A percentile compares a stretch with the other conserved stretches of the same genome.
Conservation (phyloP, 2,329 filamentous ascomycete species). For the Phaeosphaeriaceae sp. region DNA sequence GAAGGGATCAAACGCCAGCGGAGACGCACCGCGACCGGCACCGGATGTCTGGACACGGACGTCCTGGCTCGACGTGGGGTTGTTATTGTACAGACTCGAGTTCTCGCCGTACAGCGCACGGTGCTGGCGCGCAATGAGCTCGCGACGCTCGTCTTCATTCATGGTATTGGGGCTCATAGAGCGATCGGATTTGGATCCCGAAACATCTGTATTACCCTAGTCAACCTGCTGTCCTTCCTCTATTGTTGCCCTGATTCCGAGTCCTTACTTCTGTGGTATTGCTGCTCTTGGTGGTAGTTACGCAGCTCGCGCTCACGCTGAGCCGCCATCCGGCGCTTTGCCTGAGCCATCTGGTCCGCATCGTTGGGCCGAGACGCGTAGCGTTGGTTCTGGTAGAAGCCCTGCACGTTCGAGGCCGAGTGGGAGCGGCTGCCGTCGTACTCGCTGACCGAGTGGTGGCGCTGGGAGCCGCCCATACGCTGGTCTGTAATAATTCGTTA, state of each 20-base stretch:
- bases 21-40: constrained; percentile 75
- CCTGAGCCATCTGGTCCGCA: constrained; percentile 98
- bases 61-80: constrained; percentile 71
- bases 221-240: constrained; percentile 50
- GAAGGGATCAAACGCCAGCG: constrained; percentile 78
- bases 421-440: constrained; percentile 79
- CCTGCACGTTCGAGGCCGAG: constrained; percentile 81
- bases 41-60: constrained; percentile 66
- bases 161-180: constrained; percentile 83
- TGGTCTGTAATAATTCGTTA: constrained; percentile 59
- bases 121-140: constrained; percentile 94
- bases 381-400: constrained; percentile 92
- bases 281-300: constrained; percentile 99
- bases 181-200: constrained; percentile 82
- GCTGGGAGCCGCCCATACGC: constrained; percentile 70
- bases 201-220: constrained; percentile 73
- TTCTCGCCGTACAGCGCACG: constrained; percentile 87
- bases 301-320: constrained; percentile 98
- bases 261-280: constrained; percentile 99
- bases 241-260: constrained; percentile 74
- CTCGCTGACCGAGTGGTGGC: constrained; percentile 85
- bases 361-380: constrained; percentile 89
- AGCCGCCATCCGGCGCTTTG: constrained; percentile 98
- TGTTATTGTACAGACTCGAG: constrained; percentile 71
- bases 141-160: constrained; percentile 95